Evolutionary conservation across 176 grass and related monocot genomes (phyloP).

Genomic region (Chloris gayana): DNA sequence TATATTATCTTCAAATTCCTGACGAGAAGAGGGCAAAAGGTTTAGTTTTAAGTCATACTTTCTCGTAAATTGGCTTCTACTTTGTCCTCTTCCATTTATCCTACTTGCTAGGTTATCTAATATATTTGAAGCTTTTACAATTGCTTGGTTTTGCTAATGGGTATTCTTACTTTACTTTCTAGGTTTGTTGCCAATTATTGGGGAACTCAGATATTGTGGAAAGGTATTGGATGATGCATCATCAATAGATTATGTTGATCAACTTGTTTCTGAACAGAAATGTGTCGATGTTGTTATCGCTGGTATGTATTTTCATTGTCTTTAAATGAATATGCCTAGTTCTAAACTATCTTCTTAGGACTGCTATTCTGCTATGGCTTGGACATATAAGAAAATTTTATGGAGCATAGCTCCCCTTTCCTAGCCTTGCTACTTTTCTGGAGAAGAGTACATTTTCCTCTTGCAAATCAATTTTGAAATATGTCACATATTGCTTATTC

Average conservation of each 20-base stretch:
- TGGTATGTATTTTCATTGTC: constrained; percentile 50
- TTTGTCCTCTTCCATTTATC: constrained; percentile 8
- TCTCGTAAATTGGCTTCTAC: not conserved
- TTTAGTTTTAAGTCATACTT: constrained; percentile 38
- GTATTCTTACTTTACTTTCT: constrained; percentile 10
- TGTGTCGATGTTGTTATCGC: constrained; percentile 67
- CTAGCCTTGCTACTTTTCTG: not conserved
- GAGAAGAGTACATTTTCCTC: not conserved
- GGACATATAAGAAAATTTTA: constrained; percentile 1
- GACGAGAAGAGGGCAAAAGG: constrained; percentile 82
- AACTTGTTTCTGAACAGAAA: constrained; percentile 57
- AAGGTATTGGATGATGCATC: constrained; percentile 53
- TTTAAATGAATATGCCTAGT: constrained; percentile 8
- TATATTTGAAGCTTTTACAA: not conserved
- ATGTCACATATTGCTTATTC: not conserved
- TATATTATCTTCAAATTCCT: constrained; percentile 82
- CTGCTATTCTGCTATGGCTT: constrained; percentile 20
- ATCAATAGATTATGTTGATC: constrained; percentile 55
- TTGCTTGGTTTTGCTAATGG: not conserved
- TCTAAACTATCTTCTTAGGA: constrained; percentile 24
- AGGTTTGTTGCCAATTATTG: constrained; percentile 88
- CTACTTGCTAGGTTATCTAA: constrained; percentile 42
- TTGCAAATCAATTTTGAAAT: constrained; percentile 15
- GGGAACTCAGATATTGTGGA: constrained; percentile 59
- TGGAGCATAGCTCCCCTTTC: not conserved